Percentiles rank a stretch among this genome's conserved stretches.
Conservation (phyloP, 1,139 yeast species). For the Suhomyces bolitotheri region DNA sequence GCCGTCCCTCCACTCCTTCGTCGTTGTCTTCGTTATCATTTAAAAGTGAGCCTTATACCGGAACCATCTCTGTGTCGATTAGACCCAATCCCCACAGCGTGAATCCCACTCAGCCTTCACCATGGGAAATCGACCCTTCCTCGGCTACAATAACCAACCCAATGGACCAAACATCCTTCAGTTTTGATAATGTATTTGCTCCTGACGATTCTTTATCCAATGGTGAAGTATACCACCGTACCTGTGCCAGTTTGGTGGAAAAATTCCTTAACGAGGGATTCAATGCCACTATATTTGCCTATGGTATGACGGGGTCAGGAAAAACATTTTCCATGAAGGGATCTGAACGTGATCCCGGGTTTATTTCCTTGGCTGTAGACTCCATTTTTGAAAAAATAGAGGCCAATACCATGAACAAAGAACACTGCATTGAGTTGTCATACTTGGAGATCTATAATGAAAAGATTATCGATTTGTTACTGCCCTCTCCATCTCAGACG, state of each 20-base stretch:
- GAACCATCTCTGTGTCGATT: conserved; percentile 52
- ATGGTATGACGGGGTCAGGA: conserved; percentile 96
- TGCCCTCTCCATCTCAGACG: conserved; percentile 21
- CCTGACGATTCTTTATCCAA: conserved; percentile 49
- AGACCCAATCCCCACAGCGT: conserved; percentile 53
- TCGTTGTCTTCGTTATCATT: conserved; percentile 8
- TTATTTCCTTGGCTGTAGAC: conserved; percentile 71
- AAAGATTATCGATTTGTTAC: conserved; percentile 70
- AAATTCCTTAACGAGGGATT: conserved; percentile 71
- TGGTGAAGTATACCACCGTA: conserved; percentile 56
- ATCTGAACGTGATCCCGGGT: conserved; percentile 63
- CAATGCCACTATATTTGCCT: conserved; percentile 89
- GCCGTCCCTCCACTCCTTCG: conserved; percentile 44
- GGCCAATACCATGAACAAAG: conserved; percentile 24
- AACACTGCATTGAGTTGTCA: conserved; percentile 55
- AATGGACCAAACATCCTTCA: conserved; percentile 55
- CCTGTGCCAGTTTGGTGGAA: conserved; percentile 63
- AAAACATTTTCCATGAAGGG: conserved; percentile 94
- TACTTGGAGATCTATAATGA: conserved; percentile 93
- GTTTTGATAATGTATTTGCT: conserved; percentile 76
- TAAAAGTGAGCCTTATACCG: conserved; percentile 46
- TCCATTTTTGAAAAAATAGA: conserved; percentile 60
- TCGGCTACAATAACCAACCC: conserved; percentile 47
- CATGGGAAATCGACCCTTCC: conserved; percentile 47
- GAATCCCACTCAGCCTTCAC: conserved; percentile 24